Evolutionary conservation across 164 flowering plant species (phyloP), one percentile per base, ranked within the genome.

Genomic region (Liquidambar formosana): DNA sequence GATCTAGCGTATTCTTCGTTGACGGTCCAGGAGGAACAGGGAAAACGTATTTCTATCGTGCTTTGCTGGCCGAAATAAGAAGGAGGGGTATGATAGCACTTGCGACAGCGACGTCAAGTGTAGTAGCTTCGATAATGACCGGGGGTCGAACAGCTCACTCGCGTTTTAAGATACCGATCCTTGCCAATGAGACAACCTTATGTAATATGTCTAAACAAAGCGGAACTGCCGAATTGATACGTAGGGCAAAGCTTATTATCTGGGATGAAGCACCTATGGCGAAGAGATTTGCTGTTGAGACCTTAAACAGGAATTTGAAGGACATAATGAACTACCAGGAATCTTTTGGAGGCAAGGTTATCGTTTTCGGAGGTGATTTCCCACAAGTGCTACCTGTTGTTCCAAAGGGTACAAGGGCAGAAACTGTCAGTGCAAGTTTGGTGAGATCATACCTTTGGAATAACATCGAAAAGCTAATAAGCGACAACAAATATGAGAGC

Each of bases 71-170:
- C 16, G 8, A 33, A 3, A 1, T 76, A 23, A 43, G 78, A 41
- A 28, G n/a, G 18, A 6, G 28, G 25, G 63, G 69, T 5, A 4
- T 3, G 14, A 71, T 74, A 3, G 63, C 71, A 2, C 1, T 79
- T 12, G 71, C 75, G 23, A 65, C 43, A 3, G 62, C 73, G 0
- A 22, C 78, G 4, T 74, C 60, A 0, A 71, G 81, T 0, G 57
- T 81, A 15, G 71, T 44, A 0, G 63, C 78, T 28, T 64, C 73
- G 0, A 56, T 63, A 1, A 8, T 78, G 0, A 75, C 72, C 0
- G 61, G 76, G 0, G 78, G 80, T 12, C n/a, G 69, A 14, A 78
- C 78, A 4, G 61, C 84, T 3, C 80, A 78, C 46, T 81, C 74
- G 19, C 15, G 74, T 0, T 75, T 81, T 14, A 75, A 75, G 46